Evolutionary conservation across 1,139 yeast genomes (phyloP).

Genomic region (Pichia inconspicua): DNA sequence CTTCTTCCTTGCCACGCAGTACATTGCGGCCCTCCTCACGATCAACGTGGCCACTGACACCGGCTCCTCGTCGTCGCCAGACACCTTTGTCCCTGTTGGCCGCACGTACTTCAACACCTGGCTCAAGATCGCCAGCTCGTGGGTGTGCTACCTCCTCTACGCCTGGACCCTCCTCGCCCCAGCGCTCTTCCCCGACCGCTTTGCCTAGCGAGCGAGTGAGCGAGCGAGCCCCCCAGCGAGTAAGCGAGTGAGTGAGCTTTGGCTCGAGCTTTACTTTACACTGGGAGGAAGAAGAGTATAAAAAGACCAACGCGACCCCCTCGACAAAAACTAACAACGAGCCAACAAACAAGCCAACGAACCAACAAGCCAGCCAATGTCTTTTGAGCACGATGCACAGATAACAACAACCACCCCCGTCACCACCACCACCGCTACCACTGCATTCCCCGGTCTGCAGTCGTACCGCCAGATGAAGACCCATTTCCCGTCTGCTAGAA

Average conservation of each 20-base stretch:
- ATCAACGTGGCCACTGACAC: constrained; percentile 64
- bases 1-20: constrained; percentile 92
- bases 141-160: constrained; percentile 83
- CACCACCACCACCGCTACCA: neutral
- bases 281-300: too few relatives aligned
- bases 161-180: constrained; percentile 94
- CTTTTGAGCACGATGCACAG: too few relatives aligned
- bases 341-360: too few relatives aligned
- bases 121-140: constrained; percentile 87
- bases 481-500: constrained; percentile 94
- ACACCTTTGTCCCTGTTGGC: constrained; percentile 94
- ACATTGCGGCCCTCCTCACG: constrained; percentile 89
- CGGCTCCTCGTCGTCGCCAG: constrained; percentile 24
- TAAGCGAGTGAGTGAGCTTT: too few relatives aligned
- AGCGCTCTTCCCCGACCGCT: constrained; percentile 80
- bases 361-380: too few relatives aligned
- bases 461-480: constrained; percentile 59
- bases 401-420: too few relatives aligned
- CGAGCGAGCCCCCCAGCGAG: too few relatives aligned
- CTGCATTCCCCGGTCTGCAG: neutral
- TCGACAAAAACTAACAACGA: too few relatives aligned
- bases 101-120: constrained; percentile 92
- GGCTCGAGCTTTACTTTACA: too few relatives aligned
- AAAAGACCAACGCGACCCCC: too few relatives aligned
- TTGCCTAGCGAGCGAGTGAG: too few relatives aligned